Evolutionary conservation across 2,329 filamentous ascomycete species (phyloP).

Genomic region (Stachybotrys chartarum): DNA sequence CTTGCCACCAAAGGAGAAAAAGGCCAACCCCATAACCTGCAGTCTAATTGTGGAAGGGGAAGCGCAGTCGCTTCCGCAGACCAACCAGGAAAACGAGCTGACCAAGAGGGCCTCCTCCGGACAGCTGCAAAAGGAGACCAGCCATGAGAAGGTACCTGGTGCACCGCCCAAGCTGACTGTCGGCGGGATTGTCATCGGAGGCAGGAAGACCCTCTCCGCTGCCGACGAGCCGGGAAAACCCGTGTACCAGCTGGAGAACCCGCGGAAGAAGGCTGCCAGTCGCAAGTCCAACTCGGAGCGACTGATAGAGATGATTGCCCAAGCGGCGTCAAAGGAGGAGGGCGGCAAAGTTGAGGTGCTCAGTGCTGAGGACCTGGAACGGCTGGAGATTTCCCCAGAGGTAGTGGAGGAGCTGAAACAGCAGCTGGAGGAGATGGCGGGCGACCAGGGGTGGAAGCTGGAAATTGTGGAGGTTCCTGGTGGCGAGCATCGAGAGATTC

Average conservation of each 20-base stretch:
- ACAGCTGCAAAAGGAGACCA: slow-evolving; percentile 22
- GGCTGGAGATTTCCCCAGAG: slow-evolving; percentile 58
- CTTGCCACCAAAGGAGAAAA: slow-evolving; percentile 69
- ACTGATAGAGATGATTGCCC: slow-evolving; percentile 37
- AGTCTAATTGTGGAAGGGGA: slow-evolving; percentile 57
- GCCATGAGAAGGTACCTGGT: slow-evolving; percentile 4
- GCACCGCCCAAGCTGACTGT: slow-evolving; percentile 18
- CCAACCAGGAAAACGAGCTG: slow-evolving; percentile 23
- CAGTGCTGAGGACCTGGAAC: slow-evolving; percentile 59
- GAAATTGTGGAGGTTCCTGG: slow-evolving; percentile 68
- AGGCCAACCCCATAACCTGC: slow-evolving; percentile 71
- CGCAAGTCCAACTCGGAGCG: slow-evolving; percentile 13
- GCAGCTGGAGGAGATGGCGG: slow-evolving; percentile 61
- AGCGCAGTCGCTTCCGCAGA: slow-evolving; percentile 28
- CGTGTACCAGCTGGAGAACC: slow-evolving; percentile 36
- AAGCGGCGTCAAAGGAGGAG: slow-evolving; percentile 41
- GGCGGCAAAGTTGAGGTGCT: slow-evolving; percentile 56
- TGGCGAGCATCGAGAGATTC: slow-evolving; percentile 48
- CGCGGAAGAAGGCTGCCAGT: slow-evolving; percentile 30
- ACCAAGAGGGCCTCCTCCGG: slow-evolving; percentile 20
- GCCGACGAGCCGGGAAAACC: slow-evolving; percentile 40
- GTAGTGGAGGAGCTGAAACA: slow-evolving; percentile 63
- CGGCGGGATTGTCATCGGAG: slow-evolving; percentile 47
- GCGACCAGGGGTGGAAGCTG: slow-evolving; percentile 69
- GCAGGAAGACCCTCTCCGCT: slow-evolving; percentile 37